These are phyloP conservation scores for Metschnikowia koreensis DNA, from an alignment of 805 yeast species.

Conservation along the genomic window DNA sequence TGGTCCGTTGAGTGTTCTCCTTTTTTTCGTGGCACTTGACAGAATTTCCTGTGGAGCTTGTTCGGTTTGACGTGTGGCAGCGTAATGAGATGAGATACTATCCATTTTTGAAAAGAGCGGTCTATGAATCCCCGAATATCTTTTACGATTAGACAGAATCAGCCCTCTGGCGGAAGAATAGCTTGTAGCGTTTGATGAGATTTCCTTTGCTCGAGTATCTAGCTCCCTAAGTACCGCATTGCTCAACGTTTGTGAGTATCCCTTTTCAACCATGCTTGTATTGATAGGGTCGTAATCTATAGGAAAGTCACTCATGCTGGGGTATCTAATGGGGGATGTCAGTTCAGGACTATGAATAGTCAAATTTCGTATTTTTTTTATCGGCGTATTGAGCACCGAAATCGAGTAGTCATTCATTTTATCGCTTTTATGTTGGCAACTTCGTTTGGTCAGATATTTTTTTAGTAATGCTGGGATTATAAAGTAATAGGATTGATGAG, in stretches of 20 bases:
- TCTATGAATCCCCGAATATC: constrained; percentile 35
- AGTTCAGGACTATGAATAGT: constrained; percentile 31
- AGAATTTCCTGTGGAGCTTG: not conserved
- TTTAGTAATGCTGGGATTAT: no score
- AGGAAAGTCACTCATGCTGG: constrained; percentile 16
- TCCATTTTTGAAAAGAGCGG: constrained; percentile 45
- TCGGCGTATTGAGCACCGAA: constrained; percentile 36
- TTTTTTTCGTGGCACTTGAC: constrained; percentile 31
- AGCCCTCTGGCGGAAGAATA: constrained; percentile 1
- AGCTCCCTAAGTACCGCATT: constrained; percentile 18
- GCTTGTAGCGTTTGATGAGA: constrained; percentile 10
- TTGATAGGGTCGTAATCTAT: constrained; percentile 10
- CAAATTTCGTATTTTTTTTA: constrained; percentile 35
- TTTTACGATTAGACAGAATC: constrained; percentile 17
- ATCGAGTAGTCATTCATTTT: constrained; percentile 16
- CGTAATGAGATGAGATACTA: constrained; percentile 48
- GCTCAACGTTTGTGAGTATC: constrained; percentile 21
- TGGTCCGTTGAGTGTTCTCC: constrained; percentile 41
- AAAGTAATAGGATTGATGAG: no score
- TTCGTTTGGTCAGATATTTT: no score
- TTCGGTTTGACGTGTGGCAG: constrained; percentile 29
- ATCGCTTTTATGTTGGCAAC: no score
- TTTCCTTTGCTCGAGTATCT: constrained; percentile 20
- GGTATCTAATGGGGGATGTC: constrained; percentile 15
- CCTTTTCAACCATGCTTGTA: constrained; percentile 17